Percentiles rank a stretch among this genome's conserved stretches.
These are phyloP conservation scores for Pulveroboletus sp. DNA, from an alignment of 768 basidiomycete species.

Conservation along the genomic window DNA sequence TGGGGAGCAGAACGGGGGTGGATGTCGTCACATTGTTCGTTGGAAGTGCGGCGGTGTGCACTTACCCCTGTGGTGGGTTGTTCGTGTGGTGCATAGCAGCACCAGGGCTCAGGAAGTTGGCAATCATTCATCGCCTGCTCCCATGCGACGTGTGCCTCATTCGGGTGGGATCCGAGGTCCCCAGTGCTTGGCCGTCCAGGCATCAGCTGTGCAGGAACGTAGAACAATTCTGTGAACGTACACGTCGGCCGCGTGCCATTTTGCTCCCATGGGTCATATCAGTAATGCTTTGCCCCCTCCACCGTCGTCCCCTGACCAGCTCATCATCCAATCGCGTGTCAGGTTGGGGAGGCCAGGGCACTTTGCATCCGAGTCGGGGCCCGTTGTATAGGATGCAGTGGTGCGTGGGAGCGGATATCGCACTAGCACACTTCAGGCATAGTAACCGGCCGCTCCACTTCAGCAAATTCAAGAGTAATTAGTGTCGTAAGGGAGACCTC, in stretches of 20 bases:
- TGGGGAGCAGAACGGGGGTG: neutral
- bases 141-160: neutral
- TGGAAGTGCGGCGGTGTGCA: neutral
- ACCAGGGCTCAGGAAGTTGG: neutral
- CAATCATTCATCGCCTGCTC: neutral
- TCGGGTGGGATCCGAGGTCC: neutral
- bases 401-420: slow-evolving; percentile 7
- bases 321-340: neutral
- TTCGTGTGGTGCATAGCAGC: neutral
- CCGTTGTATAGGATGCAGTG: neutral
- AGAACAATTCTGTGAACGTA: neutral
- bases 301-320: slow-evolving; percentile 8
- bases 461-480: neutral
- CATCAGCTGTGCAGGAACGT: slow-evolving; percentile 1
- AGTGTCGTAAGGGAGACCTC: slow-evolving; percentile 1
- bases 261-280: slow-evolving; percentile 2
- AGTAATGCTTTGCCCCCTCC: neutral
- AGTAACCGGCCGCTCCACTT: slow-evolving; percentile 1
- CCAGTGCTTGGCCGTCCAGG: neutral
- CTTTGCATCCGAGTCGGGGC: neutral
- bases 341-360: neutral
- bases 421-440: slow-evolving; percentile 1
- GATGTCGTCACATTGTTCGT: too few species aligned
- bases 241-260: neutral
- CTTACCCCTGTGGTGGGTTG: neutral